These are phyloP conservation scores for Neurospora sp. DNA, from an alignment of 2,329 filamentous ascomycete genomes.

Conservation along the genomic window DNA sequence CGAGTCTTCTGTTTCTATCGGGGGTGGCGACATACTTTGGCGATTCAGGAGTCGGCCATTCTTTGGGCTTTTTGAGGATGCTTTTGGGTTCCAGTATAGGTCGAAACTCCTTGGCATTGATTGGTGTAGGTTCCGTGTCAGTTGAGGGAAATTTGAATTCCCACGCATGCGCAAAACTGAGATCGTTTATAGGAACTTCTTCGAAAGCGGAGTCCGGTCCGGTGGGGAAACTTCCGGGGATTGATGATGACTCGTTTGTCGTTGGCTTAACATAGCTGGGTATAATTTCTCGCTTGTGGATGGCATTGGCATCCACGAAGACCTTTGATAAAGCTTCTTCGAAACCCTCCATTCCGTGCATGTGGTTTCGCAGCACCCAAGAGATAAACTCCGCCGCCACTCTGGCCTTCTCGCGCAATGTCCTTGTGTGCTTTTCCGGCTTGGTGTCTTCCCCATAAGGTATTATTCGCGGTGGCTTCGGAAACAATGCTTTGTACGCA, in stretches of 20 bases:
- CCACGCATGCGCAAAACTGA: slow-evolving; percentile 11
- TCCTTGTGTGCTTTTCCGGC: background rate
- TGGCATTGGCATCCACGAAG: slow-evolving; percentile 24
- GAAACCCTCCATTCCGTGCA: background rate
- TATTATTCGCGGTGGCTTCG: background rate
- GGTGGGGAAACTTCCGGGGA: slow-evolving; percentile 19
- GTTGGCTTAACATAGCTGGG: slow-evolving; percentile 20
- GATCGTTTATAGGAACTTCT: slow-evolving; percentile 14
- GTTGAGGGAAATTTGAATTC: slow-evolving; percentile 12
- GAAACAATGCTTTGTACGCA: background rate
- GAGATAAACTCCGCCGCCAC: slow-evolving; percentile 12
- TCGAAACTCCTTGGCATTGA: slow-evolving; percentile 5
- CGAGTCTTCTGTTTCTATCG: slow-evolving; percentile 11
- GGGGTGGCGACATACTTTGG: slow-evolving; percentile 15
- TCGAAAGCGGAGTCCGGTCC: slow-evolving; percentile 16
- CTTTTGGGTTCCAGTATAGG: slow-evolving; percentile 12
- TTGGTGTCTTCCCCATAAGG: background rate
- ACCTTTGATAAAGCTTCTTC: slow-evolving; percentile 19
- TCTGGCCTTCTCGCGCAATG: background rate
- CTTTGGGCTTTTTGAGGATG: slow-evolving; percentile 15
- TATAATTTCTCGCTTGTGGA: slow-evolving; percentile 22
- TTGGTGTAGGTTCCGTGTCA: slow-evolving; percentile 1
- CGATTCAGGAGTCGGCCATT: slow-evolving; percentile 7
- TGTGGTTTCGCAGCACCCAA: slow-evolving; percentile 9
- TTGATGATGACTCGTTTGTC: slow-evolving; percentile 4